Percentiles rank a stretch among this genome's conserved stretches.
Conservation (phyloP, 177 flowering plant species). For the Vitis hybrid region DNA sequence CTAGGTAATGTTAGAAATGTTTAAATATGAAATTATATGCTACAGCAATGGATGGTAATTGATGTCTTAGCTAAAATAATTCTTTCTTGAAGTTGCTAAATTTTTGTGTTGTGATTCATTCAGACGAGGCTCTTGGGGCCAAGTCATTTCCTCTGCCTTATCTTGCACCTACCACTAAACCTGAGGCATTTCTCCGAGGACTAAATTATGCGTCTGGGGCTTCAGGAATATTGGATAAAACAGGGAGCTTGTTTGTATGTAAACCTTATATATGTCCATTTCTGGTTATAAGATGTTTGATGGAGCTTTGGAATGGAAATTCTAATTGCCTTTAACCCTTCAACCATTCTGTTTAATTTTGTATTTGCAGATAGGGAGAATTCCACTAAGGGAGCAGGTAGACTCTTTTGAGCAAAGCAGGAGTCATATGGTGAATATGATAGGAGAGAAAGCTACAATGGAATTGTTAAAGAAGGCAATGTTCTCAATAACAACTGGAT, state of each 20-base stretch:
- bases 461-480: conserved; percentile 42
- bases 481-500: conserved; percentile 63
- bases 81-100: neutral
- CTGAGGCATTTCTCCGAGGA: conserved; percentile 31
- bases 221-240: conserved; percentile 64
- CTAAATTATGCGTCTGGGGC: conserved; percentile 78
- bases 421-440: conserved; percentile 30
- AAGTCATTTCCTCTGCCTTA: conserved; percentile 56
- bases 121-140: conserved; percentile 62
- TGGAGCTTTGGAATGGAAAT: too few relatives aligned
- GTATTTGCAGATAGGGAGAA: conserved; percentile 49
- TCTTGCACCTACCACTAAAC: conserved; percentile 38
- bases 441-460: conserved; percentile 41
- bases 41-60: too few relatives aligned
- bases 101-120: neutral
- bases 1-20: conserved; percentile 22
- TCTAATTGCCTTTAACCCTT: too few relatives aligned
- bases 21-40: neutral
- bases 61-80: too few relatives aligned
- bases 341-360: too few relatives aligned
- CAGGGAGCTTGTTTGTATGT: conserved; percentile 53
- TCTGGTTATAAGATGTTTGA: too few relatives aligned
- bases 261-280: too few relatives aligned
- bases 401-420: conserved; percentile 47
- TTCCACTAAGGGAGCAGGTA: conserved; percentile 54